Percentiles rank a stretch among this genome's conserved stretches.
These are phyloP conservation scores for Trichoderma guizhouense DNA, from an alignment of 2,329 filamentous ascomycete species.

Conservation along the genomic window DNA sequence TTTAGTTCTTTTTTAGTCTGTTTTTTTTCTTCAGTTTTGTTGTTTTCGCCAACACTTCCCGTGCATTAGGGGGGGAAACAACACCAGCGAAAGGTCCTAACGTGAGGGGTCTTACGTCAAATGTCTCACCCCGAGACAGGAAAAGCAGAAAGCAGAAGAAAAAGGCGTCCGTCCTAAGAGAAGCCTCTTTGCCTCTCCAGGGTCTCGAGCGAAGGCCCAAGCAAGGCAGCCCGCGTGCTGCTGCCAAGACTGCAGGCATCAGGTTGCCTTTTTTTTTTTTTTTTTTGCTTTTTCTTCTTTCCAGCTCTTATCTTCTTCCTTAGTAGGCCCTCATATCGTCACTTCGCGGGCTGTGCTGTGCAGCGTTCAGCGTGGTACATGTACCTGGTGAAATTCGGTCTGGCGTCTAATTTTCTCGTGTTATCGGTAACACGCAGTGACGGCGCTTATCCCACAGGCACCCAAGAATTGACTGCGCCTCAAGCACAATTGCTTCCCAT, in stretches of 20 bases:
- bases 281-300: background rate
- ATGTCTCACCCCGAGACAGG: background rate
- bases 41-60: background rate
- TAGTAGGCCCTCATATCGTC: background rate
- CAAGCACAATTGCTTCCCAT: background rate
- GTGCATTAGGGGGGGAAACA: background rate
- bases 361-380: background rate
- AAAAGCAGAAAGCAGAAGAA: background rate
- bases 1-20: background rate
- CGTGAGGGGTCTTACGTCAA: background rate
- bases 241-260: background rate
- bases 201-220: background rate
- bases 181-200: background rate
- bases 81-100: background rate
- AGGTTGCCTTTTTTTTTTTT: background rate
- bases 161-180: background rate
- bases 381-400: background rate
- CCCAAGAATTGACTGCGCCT: background rate
- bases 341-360: background rate
- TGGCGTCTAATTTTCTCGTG: constrained; percentile 4
- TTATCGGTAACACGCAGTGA: background rate
- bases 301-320: background rate
- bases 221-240: background rate
- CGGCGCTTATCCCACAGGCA: constrained; percentile 11
- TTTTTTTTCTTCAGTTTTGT: background rate